phyloP scores from a whole-genome alignment of 2,329 filamentous ascomycete genomes.

The Fusarium coicis region DNA sequence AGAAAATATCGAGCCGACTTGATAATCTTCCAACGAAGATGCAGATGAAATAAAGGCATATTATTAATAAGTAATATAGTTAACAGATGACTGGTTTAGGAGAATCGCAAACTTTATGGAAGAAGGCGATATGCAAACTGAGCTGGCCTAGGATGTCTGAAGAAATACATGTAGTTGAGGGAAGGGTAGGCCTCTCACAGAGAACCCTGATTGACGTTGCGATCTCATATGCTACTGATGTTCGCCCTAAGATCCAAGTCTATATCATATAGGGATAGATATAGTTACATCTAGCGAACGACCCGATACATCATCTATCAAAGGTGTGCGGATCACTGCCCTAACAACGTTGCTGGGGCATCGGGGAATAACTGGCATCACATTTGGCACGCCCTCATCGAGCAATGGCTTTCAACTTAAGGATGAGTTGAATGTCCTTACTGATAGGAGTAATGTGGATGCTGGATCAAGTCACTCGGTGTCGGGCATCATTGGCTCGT shows the following conservation, averaged over 20 bases:
- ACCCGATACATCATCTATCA: not conserved
- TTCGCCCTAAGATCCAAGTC: not conserved
- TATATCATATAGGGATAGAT: not conserved
- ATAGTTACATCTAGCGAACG: not conserved
- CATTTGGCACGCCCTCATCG: not conserved
- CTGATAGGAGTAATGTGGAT: not conserved
- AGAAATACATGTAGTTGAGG: not conserved
- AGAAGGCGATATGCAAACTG: too few relatives aligned
- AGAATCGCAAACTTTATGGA: too few relatives aligned
- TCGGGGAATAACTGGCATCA: not conserved
- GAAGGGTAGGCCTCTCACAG: not conserved
- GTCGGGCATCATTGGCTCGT: not conserved
- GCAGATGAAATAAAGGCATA: not conserved
- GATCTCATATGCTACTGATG: not conserved
- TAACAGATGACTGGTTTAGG: too few relatives aligned
- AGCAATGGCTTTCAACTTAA: not conserved
- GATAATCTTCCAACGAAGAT: fast-evolving
- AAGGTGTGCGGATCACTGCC: not conserved
- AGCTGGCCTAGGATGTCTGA: not conserved
- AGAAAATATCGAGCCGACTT: not conserved
- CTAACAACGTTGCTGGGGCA: not conserved
- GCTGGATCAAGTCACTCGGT: not conserved
- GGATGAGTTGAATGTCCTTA: not conserved
- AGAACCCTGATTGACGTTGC: not conserved
- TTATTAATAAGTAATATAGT: not conserved